These are phyloP conservation scores for Colletotrichum theobromicola DNA, from an alignment of 2,329 filamentous ascomycete genomes.

Conservation along the genomic window DNA sequence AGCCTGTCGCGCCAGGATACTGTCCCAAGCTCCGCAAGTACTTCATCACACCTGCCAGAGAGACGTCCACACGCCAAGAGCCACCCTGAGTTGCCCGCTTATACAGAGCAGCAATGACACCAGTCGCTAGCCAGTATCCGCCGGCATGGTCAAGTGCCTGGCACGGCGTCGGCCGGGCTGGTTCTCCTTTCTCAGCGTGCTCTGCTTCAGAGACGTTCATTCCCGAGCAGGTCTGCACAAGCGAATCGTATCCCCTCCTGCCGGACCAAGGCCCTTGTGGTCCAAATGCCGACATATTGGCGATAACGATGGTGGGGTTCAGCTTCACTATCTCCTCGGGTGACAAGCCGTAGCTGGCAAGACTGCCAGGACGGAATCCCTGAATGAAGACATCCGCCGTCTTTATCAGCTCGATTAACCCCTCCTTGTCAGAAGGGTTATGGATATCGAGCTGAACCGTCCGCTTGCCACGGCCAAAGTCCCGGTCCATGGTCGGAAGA, in stretches of 20 bases:
- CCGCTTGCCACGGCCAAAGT: slow-evolving; percentile 39
- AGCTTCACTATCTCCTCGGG: slow-evolving; percentile 38
- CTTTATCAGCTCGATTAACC: slow-evolving; percentile 33
- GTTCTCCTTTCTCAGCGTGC: slow-evolving; percentile 41
- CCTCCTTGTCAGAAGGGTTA: slow-evolving; percentile 24
- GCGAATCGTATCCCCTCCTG: slow-evolving; percentile 41
- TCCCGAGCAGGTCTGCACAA: slow-evolving; percentile 55
- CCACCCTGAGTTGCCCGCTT: slow-evolving; percentile 48
- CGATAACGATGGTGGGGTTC: slow-evolving; percentile 52
- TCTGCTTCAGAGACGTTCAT: slow-evolving; percentile 61
- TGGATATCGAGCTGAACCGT: slow-evolving; percentile 34
- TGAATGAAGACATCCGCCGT: slow-evolving; percentile 48
- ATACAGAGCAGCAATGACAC: slow-evolving; percentile 57
- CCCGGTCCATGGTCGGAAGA: slow-evolving; percentile 32
- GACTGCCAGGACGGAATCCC: slow-evolving; percentile 51
- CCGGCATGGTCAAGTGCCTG: slow-evolving; percentile 62
- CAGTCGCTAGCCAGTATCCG: slow-evolving; percentile 60
- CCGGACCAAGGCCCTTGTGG: slow-evolving; percentile 43
- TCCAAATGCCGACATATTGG: slow-evolving; percentile 59
- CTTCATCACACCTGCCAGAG: slow-evolving; percentile 49
- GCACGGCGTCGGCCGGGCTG: slow-evolving; percentile 50
- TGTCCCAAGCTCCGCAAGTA: slow-evolving; percentile 61
- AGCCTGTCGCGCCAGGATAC: slow-evolving; percentile 47
- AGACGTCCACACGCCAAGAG: slow-evolving; percentile 58
- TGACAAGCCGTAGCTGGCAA: slow-evolving; percentile 45